A percentile compares a stretch with the other conserved stretches of the same genome.
These are phyloP conservation scores for Lasiodiplodia sp. DNA, from an alignment of 2,329 filamentous ascomycete genomes.

Conservation along the genomic window DNA sequence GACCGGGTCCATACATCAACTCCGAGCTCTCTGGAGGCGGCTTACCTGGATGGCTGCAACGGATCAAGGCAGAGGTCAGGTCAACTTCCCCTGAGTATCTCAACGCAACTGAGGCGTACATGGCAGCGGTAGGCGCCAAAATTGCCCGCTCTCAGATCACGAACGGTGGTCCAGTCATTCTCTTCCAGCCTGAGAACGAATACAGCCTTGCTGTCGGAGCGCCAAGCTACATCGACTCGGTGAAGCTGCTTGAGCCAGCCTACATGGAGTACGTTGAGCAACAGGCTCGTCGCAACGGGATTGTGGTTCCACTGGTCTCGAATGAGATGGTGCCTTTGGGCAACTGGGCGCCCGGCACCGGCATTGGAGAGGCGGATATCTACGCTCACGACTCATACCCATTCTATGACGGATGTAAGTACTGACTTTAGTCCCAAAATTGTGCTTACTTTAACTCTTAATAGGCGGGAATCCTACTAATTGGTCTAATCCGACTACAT, in stretches of 20 bases:
- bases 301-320: constrained; percentile 76
- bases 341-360: constrained; percentile 68
- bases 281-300: constrained; percentile 70
- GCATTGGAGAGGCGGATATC: constrained; percentile 62
- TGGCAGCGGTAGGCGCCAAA: constrained; percentile 60
- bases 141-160: constrained; percentile 82
- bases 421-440: too few species aligned
- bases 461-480: too few species aligned
- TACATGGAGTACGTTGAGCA: constrained; percentile 77
- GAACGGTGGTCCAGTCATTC: constrained; percentile 79
- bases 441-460: too few species aligned
- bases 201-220: constrained; percentile 55
- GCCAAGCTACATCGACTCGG: constrained; percentile 53
- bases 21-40: constrained; percentile 79
- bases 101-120: constrained; percentile 70
- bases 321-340: constrained; percentile 72
- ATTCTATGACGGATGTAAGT: constrained; percentile 44
- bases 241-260: constrained; percentile 67
- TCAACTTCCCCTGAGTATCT: constrained; percentile 69
- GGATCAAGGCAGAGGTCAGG: constrained; percentile 69
- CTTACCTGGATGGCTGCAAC: constrained; percentile 80
- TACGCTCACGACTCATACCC: constrained; percentile 73
- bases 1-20: constrained; percentile 78
- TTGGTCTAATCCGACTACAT: constrained; percentile 68
- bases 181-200: constrained; percentile 84